phyloP scores from a whole-genome alignment of 129 eudicot species.

The Tagetes patula region DNA sequence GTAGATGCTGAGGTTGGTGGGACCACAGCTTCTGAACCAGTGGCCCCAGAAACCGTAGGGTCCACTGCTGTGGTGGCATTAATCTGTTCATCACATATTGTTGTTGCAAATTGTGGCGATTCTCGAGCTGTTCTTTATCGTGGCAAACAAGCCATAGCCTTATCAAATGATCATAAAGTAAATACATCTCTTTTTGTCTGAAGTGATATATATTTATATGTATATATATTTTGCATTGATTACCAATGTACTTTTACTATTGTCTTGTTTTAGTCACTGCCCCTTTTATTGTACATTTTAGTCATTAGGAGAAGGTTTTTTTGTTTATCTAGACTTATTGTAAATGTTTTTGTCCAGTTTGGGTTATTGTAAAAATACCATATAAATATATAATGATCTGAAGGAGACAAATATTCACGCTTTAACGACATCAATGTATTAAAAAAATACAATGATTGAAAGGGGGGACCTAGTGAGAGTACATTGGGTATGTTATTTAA shows the following conservation, averaged over 20 bases:
- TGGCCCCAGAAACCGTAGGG: conserved; percentile 6
- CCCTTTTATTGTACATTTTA: background rate
- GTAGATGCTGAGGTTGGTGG: background rate
- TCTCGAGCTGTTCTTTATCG: background rate
- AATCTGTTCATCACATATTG: background rate
- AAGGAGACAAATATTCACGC: background rate
- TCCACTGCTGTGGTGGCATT: conserved; percentile 6
- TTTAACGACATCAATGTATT: background rate
- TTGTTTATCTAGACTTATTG: background rate
- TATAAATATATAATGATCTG: background rate
- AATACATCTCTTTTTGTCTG: background rate
- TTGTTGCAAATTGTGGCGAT: background rate
- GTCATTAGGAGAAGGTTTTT: background rate
- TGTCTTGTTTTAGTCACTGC: background rate
- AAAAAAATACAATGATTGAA: background rate
- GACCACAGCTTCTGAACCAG: background rate
- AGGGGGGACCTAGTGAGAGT: background rate
- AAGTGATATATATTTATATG: background rate
- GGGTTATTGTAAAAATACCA: background rate
- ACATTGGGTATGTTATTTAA: too few relatives aligned
- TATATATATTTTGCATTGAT: background rate
- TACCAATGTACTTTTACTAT: background rate
- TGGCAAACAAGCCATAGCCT: conserved; percentile 7
- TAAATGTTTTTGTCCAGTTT: background rate
- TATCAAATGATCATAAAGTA: conserved; percentile 7